Evolutionary conservation across 2,329 filamentous ascomycete species (phyloP), one percentile per base, ranked within the genome.

Genomic region (Akanthomyces muscarius): DNA sequence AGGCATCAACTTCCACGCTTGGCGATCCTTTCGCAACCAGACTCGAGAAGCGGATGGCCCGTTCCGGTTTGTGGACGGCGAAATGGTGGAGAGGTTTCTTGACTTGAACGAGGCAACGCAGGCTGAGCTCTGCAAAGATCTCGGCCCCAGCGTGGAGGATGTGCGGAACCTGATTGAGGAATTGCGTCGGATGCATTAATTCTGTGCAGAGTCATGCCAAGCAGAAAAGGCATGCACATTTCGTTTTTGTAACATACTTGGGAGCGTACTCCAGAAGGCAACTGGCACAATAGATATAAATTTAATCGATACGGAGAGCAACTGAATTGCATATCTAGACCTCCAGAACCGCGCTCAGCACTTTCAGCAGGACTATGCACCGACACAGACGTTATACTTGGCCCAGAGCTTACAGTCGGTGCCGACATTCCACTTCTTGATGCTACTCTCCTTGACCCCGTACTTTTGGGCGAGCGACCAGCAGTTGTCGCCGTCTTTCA

Each of bases 31-130:
- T 77, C 86, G 86, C 65, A 96, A 87, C 61, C 80, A 86, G 28
- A 85, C 90, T 64, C 84, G 86, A 0, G 87, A 89, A 3, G 90
- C 89, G 0, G 87, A 90, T 0, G 91, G 89, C 45, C 94, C 95
- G 0, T 90, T 86, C 71, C 83, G 94, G 1, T 98, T 98, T 70
- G 85, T 99, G 14, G 95, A 99, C 71, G 95, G 94, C 0, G 94
- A 97, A 73, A 80, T 98, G 69, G 81, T 99, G 14, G 94, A 98
- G 76, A 77, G 86, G 58, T 97, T 97, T 71, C 75, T 98, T 67
- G 88, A 92, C 66, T 78, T 90, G 66, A 80, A 84, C 52, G 86
- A 88, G 62, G 78, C 79, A 44, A 76, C 76, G 47, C 86, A 88
- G 75, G 78, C 77, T 68, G 73, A 76, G 61, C 78, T 84, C 56